Base-by-base conservation (phyloP, 805 yeast species). In the Saccharomycopsis fermentans region DNA sequence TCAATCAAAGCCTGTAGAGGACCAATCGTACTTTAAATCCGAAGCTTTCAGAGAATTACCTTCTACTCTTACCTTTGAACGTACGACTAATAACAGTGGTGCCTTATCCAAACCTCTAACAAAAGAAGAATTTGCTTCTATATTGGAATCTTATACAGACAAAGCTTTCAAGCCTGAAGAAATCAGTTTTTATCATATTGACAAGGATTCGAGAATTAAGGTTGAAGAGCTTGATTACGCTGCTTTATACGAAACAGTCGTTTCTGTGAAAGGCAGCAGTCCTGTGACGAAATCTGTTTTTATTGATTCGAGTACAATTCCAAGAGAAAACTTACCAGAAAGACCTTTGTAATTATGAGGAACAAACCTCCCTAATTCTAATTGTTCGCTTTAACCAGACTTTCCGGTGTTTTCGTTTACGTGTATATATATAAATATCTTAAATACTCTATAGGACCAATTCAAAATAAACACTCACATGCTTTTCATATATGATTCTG, bases 11-110 rank as follows among this genome's bases (percentile, higher is more conserved):
- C 16, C 48, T 48, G 53, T 35, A 11, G 36, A 47, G 16, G 53
- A 50, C 19, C 58, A 47, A 5, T 32, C 47, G 6, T 56, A 35
- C n/a, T 59, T 36, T 34, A 59, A 51, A 50, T 50, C 32, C 21
- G 27, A 56, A n/a, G 53, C 62, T 21, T 34, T 56, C 17, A 24
- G 35, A 34, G 62, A 59, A 19, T 27, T 59, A n/a, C 54, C 57
- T 14, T 26, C 35, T 24, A 19, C 52, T 12, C 34, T 59, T 12
- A 47, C 24, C 4, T 56, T 43, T 29, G 51, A 26, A 6, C 35
- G 47, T 8, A 6, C 26, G 6, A 39, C 58, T 24, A 34, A 56
- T 26, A 35, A 26, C 11, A 39, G 26, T n/a, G 62, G 62, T 17
- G 32, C 37, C 14, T 58, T 60, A 19, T 27, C 24, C 8, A 14